Evolutionary conservation across 2,329 filamentous ascomycete genomes (phyloP), one percentile per base, ranked within the genome.

Genomic region (Teratosphaeria destructans): DNA sequence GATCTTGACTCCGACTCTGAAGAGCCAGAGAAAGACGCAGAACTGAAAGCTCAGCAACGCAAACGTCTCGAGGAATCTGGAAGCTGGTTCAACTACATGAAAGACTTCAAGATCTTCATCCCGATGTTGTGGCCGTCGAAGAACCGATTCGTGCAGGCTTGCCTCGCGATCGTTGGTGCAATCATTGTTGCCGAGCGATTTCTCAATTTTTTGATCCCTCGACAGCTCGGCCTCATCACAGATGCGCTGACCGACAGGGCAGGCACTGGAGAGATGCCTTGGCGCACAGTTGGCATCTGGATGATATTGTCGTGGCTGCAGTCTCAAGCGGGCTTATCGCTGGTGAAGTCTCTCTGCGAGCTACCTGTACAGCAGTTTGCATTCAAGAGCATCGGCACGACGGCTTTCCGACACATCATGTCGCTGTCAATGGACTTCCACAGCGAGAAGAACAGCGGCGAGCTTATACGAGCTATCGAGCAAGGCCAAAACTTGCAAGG

Each of bases 121-220:
- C 89, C 89, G 0, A 89, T 90, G 68, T 78, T 95, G 23, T 92
- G 88, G 84, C 90, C 91, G 0, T 81, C 83, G 57, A 81, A 85
- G 52, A 82, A 87, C 67, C 80, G 78, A 57, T 72, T 75, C 14
- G 80, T 94, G 19, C 89, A 94, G 70, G 71, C 88, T 19, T 85
- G 85, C 58, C 82, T 88, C 23, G 75, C 82, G 11, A 77, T 88
- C 3, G 85, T 94, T 53, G 81, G 82, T 0, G 52, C 88, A 1
- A 88, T 88, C 65, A 77, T 94, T 26, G 71, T 91, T n/a, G 76
- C 79, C 57, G 82, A 85, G 59, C 90, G 92, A 64, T 82, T 82
- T 5, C 77, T 95, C 56, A 89, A 91, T 66, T 77, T 95, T 14
- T 75, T 95, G 52, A 84, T 90, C 35, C 90, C 90, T n/a, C 82